Conservation (phyloP, 495 filamentous ascomycete species). For the Talaromyces ruber region DNA sequence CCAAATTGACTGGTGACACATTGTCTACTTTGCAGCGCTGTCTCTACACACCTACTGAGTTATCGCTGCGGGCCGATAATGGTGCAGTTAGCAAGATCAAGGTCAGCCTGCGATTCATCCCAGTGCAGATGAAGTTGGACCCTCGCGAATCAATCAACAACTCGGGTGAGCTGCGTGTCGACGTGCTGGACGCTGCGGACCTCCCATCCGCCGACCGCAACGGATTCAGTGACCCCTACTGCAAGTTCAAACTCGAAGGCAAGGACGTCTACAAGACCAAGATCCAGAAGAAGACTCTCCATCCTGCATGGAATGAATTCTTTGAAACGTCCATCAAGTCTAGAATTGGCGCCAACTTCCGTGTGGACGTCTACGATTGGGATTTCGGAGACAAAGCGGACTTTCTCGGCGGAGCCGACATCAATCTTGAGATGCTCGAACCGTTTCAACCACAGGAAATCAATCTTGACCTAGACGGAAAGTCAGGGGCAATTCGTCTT, state of each 20-base stretch:
- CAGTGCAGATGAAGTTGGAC: conserved; percentile 86
- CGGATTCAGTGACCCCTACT: conserved; percentile 93
- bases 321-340: conserved; percentile 80
- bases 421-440: conserved; percentile 74
- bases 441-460: conserved; percentile 72
- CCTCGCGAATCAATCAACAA: conserved; percentile 97
- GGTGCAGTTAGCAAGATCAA: conserved; percentile 74
- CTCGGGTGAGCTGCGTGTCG: conserved; percentile 84
- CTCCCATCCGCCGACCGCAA: conserved; percentile 91
- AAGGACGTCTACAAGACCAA: conserved; percentile 88
- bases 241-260: conserved; percentile 84
- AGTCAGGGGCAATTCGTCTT: conserved; percentile 74
- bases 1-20: conserved; percentile 78
- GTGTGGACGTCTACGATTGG: conserved; percentile 83
- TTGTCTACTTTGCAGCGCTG: conserved; percentile 79
- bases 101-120: conserved; percentile 89
- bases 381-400: conserved; percentile 91
- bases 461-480: conserved; percentile 73
- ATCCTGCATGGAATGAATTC: conserved; percentile 91
- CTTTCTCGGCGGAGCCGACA: conserved; percentile 65
- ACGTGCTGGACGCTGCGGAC: conserved; percentile 80
- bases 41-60: conserved; percentile 78
- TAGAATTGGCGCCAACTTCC: conserved; percentile 77
- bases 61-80: conserved; percentile 65
- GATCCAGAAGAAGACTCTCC: conserved; percentile 90